phyloP scores from a whole-genome alignment of 2,329 filamentous ascomycete genomes.

The Pyricularia sp. region DNA sequence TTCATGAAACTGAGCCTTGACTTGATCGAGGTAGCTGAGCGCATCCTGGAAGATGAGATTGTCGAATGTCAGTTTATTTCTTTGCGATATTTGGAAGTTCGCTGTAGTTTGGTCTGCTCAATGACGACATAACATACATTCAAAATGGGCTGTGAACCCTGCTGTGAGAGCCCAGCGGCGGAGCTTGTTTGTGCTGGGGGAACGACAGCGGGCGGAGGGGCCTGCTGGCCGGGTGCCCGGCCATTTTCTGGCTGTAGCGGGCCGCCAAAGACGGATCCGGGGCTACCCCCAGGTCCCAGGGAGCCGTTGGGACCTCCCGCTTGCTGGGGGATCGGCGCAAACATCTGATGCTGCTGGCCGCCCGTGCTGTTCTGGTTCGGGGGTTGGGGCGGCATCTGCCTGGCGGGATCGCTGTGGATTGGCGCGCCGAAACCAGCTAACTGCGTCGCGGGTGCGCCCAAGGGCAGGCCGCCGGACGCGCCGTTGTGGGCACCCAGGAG shows the following conservation, averaged over 20 bases:
- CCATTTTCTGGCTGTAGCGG: constrained; percentile 52
- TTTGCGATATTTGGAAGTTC: not conserved
- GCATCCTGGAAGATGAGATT: constrained; percentile 42
- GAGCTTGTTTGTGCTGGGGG: constrained; percentile 25
- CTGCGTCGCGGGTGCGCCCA: constrained; percentile 39
- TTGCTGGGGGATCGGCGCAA: constrained; percentile 42
- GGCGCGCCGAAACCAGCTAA: constrained; percentile 44
- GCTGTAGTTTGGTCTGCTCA: not conserved
- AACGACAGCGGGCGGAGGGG: constrained; percentile 35
- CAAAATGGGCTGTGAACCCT: constrained; percentile 78
- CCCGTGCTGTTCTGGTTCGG: constrained; percentile 40
- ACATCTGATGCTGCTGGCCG: constrained; percentile 46
- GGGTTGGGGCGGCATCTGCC: constrained; percentile 25
- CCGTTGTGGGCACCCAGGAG: constrained; percentile 67
- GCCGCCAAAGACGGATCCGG: constrained; percentile 59
- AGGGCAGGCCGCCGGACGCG: constrained; percentile 41
- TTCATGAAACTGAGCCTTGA: constrained; percentile 95
- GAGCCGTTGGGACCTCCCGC: constrained; percentile 40
- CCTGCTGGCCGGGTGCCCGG: constrained; percentile 53
- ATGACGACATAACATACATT: constrained; percentile 40
- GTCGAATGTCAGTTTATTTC: not conserved
- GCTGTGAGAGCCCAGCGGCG: constrained; percentile 46
- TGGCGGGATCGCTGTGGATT: constrained; percentile 40
- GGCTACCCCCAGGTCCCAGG: constrained; percentile 49
- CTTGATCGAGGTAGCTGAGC: constrained; percentile 92